Evolutionary conservation across 2,329 filamentous ascomycete genomes (phyloP).

Genomic region (Beauveria sp.): DNA sequence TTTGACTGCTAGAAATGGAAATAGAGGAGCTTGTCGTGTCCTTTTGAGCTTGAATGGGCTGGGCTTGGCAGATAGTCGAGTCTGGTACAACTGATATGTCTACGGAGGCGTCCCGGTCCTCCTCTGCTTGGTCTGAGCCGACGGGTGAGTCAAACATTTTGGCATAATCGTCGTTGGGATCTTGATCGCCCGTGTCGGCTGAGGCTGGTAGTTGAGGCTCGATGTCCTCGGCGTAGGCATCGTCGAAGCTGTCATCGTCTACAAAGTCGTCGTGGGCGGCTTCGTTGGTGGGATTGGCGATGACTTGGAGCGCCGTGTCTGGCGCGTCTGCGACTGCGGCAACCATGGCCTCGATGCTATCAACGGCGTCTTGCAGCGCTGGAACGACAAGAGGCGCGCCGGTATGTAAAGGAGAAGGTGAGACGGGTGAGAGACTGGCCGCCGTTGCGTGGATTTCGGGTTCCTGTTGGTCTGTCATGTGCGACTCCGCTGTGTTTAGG

Average conservation of each 20-base stretch:
- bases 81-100: conserved; percentile 34
- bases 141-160: conserved; percentile 43
- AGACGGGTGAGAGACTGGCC: conserved; percentile 41
- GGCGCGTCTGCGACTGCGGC: conserved; percentile 26
- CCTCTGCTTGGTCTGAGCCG: conserved; percentile 27
- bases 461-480: conserved; percentile 23
- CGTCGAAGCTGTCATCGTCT: conserved; percentile 42
- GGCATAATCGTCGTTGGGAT: conserved; percentile 41
- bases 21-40: conserved; percentile 20
- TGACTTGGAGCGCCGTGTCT: conserved; percentile 20
- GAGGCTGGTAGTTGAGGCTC: conserved; percentile 22
- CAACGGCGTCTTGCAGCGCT: conserved; percentile 44
- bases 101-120: conserved; percentile 22
- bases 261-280: conserved; percentile 28
- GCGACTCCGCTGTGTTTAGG: background rate
- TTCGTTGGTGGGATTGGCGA: conserved; percentile 24
- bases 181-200: conserved; percentile 18
- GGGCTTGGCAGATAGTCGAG: conserved; percentile 34
- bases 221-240: conserved; percentile 35
- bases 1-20: conserved; percentile 20
- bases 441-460: conserved; percentile 44
- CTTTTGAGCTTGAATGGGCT: conserved; percentile 26
- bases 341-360: conserved; percentile 41
- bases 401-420: conserved; percentile 40
- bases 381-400: conserved; percentile 40